Conservation (phyloP, 2,329 filamentous ascomycete species). For the Calonectria crousiana region DNA sequence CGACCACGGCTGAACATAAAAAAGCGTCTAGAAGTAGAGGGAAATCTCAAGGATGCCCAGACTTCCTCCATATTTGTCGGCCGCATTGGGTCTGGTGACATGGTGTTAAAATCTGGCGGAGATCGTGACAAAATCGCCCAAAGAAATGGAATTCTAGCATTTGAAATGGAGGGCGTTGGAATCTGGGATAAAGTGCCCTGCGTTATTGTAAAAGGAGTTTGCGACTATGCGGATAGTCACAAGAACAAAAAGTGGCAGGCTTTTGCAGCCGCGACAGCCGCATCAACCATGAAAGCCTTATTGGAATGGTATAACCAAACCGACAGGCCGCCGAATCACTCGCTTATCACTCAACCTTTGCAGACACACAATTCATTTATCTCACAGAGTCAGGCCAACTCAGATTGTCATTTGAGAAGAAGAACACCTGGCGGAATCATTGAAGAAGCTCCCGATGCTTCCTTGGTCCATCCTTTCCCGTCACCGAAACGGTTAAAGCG, state of each 20-base stretch:
- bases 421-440: neutral
- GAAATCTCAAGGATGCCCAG: slow-evolving; percentile 28
- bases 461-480: neutral
- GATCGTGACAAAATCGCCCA: neutral
- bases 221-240: slow-evolving; percentile 20
- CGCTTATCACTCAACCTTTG: neutral
- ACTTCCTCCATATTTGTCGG: slow-evolving; percentile 50
- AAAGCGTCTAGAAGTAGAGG: slow-evolving; percentile 20
- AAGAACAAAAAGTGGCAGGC: slow-evolving; percentile 22
- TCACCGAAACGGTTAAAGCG: neutral
- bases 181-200: slow-evolving; percentile 10
- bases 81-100: slow-evolving; percentile 14
- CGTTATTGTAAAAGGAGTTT: slow-evolving; percentile 13
- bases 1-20: neutral
- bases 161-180: slow-evolving; percentile 20
- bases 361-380: neutral
- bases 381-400: no score
- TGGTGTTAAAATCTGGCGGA: slow-evolving; percentile 52
- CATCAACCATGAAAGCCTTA: neutral
- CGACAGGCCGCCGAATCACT: neutral
- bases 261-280: slow-evolving; percentile 15
- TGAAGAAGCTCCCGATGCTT: neutral
- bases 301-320: neutral
- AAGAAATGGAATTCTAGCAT: neutral
- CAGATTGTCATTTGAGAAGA: neutral